A percentile compares a stretch with the other conserved stretches of the same genome.
phyloP scores from a whole-genome alignment of 441 rosid species.

The Syzygium syzygioides region DNA sequence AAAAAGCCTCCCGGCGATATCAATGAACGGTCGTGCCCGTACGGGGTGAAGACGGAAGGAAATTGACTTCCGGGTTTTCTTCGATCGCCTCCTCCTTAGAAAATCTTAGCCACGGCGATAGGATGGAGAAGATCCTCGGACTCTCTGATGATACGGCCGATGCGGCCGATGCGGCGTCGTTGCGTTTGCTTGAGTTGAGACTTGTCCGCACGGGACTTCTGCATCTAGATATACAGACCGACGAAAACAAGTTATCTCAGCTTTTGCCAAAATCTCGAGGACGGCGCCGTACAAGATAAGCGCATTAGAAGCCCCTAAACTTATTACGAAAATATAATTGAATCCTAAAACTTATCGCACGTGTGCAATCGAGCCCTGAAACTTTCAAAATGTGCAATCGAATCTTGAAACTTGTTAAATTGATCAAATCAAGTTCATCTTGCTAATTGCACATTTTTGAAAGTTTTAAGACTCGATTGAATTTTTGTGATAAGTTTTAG shows the following conservation, averaged over 20 bases:
- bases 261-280: background rate
- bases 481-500: too few species aligned
- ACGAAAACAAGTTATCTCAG: background rate
- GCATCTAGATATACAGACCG: rapidly evolving
- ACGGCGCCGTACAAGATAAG: too few species aligned
- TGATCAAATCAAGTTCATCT: too few species aligned
- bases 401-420: too few species aligned
- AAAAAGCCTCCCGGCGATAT: background rate
- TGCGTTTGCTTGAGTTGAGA: background rate
- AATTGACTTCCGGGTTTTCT: background rate
- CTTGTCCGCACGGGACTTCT: background rate
- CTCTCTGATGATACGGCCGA: background rate
- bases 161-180: background rate
- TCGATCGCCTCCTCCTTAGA: background rate
- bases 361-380: too few species aligned
- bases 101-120: background rate
- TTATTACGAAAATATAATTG: too few species aligned
- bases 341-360: too few species aligned
- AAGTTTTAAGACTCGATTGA: too few species aligned
- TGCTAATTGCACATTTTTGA: too few species aligned
- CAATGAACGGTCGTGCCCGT: background rate
- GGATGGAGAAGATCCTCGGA: background rate
- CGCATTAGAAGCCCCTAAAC: rapidly evolving
- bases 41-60: background rate
- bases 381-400: too few species aligned